Base-by-base conservation (phyloP, 2,329 filamentous ascomycete species). In the Penicillium sp. region DNA sequence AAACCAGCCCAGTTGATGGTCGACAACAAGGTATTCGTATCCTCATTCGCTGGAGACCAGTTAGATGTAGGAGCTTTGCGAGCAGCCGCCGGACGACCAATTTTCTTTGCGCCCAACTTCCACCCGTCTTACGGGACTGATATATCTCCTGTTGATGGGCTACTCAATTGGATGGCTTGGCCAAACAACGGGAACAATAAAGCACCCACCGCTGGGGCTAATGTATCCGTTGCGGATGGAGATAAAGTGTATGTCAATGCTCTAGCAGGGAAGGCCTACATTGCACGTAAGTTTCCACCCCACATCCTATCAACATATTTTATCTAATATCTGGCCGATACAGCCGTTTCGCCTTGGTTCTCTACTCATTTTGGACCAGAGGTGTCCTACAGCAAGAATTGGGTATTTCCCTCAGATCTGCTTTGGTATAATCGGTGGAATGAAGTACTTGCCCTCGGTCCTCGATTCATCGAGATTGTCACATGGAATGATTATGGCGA, bases 401-500 rank as follows among this genome's bases (percentile, higher is more conserved):
- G 85, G 84, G 74, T 86, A 5, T 88, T 82, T 76, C 77, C 78
- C 40, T 81, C 82, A 3, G 85, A 87, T 56, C 75, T 80, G 44
- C 71, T 87, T 12, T 88, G 85, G 84, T 79, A 77, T 55, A 73
- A 82, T 48, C 80, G 85, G 8, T 87, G 85, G 85, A 69, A 78
- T 48, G 76, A 85, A 56, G 76, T 81, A 1, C 63, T 83, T 22
- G 71, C 77, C 1, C 55, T 85, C 0, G 65, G 77, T 52, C 82
- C 84, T 0, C 75, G 79, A 23, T 81, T 79, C 45, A 77, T 85
- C 33, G 75, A 81, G 68, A 82, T 85, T 49, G 76, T 85, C 37
- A 81, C 82, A 8, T 85, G 82, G 82, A 85, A 85, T 60, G 84
- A 86, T 67, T 85, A 77, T 60, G 83, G 83, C 47, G 84, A 86